These are phyloP conservation scores for Tetrahymena malaccensis DNA, from an alignment of 73 alveolate genomes.

Conservation along the genomic window DNA sequence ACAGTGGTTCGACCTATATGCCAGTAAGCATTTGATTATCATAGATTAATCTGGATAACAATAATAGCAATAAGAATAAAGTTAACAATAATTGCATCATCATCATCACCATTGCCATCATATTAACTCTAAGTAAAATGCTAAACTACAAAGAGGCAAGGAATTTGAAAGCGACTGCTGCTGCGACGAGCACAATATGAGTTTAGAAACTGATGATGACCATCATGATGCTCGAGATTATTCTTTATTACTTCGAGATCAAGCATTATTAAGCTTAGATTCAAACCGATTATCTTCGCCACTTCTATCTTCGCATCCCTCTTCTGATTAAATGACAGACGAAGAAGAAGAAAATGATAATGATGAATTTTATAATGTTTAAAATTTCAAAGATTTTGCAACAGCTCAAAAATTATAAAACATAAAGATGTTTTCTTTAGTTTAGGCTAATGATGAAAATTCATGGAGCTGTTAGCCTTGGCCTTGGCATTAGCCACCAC, in stretches of 20 bases:
- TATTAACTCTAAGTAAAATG: neutral
- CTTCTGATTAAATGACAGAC: neutral
- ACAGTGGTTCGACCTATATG: neutral
- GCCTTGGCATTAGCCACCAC: neutral
- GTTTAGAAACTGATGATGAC: neutral
- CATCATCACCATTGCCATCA: neutral
- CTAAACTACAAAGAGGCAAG: neutral
- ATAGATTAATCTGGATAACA: neutral
- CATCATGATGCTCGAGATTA: neutral
- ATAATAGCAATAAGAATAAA: neutral
- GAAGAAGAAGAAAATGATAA: neutral
- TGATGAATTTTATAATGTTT: neutral
- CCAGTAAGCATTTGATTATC: neutral
- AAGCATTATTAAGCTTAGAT: neutral
- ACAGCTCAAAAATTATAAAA: neutral
- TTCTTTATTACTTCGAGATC: neutral
- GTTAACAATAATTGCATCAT: neutral
- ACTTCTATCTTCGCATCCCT: neutral
- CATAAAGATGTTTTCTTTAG: neutral
- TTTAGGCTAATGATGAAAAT: neutral
- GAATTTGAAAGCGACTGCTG: neutral
- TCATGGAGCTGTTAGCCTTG: neutral
- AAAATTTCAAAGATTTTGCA: neutral
- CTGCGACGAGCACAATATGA: neutral
- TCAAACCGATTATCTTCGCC: neutral